phyloP scores from a whole-genome alignment of 257 asterid species.

The Fraxinus anomala region DNA sequence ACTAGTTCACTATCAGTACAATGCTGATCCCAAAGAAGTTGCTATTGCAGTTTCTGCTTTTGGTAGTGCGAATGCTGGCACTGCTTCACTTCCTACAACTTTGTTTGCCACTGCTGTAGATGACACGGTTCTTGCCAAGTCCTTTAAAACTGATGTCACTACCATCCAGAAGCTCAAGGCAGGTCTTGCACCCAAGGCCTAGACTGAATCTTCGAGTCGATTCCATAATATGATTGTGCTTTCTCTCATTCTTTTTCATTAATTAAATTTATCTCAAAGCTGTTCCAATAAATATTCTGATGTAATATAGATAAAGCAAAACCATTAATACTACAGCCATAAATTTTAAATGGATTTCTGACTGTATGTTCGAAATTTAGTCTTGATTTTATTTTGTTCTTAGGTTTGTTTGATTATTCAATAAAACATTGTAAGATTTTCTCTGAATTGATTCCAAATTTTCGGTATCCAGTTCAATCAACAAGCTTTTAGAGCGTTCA shows the following conservation, averaged over 20 bases:
- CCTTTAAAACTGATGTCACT: conserved; percentile 10
- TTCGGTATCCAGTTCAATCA: too few species aligned
- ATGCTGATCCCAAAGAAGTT: not conserved
- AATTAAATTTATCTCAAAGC: not conserved
- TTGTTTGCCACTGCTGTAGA: not conserved
- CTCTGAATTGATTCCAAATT: not conserved
- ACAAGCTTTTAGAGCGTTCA: not conserved
- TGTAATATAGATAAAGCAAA: not conserved
- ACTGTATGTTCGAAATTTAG: too few species aligned
- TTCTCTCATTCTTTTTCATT: not conserved
- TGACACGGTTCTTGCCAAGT: conserved; percentile 5
- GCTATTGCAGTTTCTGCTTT: conserved; percentile 8
- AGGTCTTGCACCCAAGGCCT: conserved; percentile 9
- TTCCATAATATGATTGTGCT: not conserved
- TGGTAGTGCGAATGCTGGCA: not conserved
- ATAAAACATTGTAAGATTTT: too few species aligned
- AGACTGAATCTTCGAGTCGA: not conserved
- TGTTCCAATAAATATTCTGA: not conserved
- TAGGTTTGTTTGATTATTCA: not conserved
- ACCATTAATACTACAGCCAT: not conserved
- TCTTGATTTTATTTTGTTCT: not conserved
- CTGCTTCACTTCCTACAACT: not conserved
- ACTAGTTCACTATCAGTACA: conserved; percentile 2
- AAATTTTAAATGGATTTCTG: too few species aligned
- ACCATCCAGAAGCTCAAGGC: conserved; percentile 14